Evolutionary conservation across 345 rosid species (phyloP).

Genomic region (Salix exigua): DNA sequence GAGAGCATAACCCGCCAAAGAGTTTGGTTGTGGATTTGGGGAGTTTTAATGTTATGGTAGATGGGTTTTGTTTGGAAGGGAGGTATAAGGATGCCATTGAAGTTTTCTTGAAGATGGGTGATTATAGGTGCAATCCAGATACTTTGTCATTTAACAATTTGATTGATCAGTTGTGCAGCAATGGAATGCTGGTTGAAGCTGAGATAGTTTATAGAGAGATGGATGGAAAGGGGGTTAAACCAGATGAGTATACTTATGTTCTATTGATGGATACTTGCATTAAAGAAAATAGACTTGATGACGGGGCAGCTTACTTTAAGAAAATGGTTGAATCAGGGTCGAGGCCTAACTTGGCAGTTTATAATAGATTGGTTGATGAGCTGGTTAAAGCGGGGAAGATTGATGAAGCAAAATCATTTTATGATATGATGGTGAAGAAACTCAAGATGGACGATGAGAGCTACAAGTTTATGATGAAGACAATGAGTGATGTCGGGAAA

Average conservation of each 20-base stretch:
- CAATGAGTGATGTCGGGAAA: slow-evolving; percentile 56
- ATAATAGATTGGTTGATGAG: slow-evolving; percentile 61
- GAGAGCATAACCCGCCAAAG: slow-evolving; percentile 67
- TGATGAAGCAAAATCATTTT: slow-evolving; percentile 71
- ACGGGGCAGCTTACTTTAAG: slow-evolving; percentile 71
- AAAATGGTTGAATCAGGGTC: slow-evolving; percentile 68
- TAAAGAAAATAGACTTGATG: slow-evolving; percentile 50
- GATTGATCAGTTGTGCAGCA: slow-evolving; percentile 69
- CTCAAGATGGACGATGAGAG: slow-evolving; percentile 74
- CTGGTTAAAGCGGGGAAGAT: slow-evolving; percentile 61
- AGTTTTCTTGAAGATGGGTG: slow-evolving; percentile 60
- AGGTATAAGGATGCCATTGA: slow-evolving; percentile 65
- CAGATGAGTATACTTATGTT: slow-evolving; percentile 76
- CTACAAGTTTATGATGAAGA: slow-evolving; percentile 72
- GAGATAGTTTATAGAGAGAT: slow-evolving; percentile 71
- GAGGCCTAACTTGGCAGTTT: slow-evolving; percentile 72
- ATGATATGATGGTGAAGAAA: slow-evolving; percentile 75
- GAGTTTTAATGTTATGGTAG: slow-evolving; percentile 76
- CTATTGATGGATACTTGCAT: slow-evolving; percentile 81
- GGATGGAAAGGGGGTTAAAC: slow-evolving; percentile 70
- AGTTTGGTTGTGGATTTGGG: slow-evolving; percentile 65
- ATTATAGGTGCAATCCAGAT: slow-evolving; percentile 65
- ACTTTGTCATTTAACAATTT: slow-evolving; percentile 64
- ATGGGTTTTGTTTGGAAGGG: slow-evolving; percentile 64
- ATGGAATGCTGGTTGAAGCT: slow-evolving; percentile 65